Base-by-base conservation (phyloP, 2,329 filamentous ascomycete species). In the Knoxdaviesia proteae region DNA sequence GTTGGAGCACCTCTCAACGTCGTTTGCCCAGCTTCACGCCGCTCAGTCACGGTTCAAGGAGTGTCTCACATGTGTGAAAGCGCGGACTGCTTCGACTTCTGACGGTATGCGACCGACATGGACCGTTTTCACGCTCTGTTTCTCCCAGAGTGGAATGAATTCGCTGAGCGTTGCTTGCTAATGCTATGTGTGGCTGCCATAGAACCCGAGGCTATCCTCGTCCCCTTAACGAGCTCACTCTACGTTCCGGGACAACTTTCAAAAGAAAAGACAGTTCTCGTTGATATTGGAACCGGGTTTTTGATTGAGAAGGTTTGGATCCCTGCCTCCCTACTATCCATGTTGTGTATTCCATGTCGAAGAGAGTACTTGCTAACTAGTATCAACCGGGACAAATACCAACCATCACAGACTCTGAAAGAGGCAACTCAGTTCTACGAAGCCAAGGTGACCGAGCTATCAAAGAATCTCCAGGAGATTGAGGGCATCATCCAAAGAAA, bases 281-380 rank as follows among this genome's bases (percentile, higher is more conserved):
- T 96, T 36, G 88, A 96, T 58, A 76, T 94, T 20, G 88, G 88
- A 20, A 96, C 88, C 1, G 88, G 88, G 0, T 96, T 92, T 58
- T 87, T 86, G 54, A 78, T 96, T 42, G 87, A 96, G 62, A 98
- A 98, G 74, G 79, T 80, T 43, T 30, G 49, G 6, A n/a, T 30
- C 40, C 31, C n/a, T 36, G 33, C 36, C 5, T 34, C 6, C n/a
- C 7, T n/a, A 7, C 1, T n/a, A 2, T 11, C 10, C 7, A 32
- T 9, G 5, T 30, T 7, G 9, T 20, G 5, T 38, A 2, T 20
- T 3, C 3, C 46, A 31, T 43, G 29, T 41, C 6, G 34, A 31
- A 32, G 6, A 10, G 29, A 40, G 40, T 44, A 36, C 42, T 34
- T 30, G 8, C 47, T 46, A 4, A 45, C 33, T 7, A 34, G 8